Evolutionary conservation across 805 yeast species (phyloP).

Genomic region (Suhomyces xylopsoci): DNA sequence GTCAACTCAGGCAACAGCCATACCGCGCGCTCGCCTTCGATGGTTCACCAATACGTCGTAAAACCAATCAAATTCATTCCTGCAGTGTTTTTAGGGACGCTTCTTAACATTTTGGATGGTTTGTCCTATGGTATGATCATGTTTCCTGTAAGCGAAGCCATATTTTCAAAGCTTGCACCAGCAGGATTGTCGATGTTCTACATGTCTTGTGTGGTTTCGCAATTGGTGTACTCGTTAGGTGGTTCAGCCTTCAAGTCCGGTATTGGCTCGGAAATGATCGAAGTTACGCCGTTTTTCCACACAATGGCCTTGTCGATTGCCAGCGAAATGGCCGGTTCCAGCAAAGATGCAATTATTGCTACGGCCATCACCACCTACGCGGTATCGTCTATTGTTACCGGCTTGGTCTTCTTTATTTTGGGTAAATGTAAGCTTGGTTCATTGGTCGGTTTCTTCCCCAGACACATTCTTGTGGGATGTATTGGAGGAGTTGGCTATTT

Average conservation of each 20-base stretch:
- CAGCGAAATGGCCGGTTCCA: conserved; percentile 48
- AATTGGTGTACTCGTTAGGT: conserved; percentile 82
- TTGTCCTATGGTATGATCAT: conserved; percentile 96
- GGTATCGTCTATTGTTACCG: conserved; percentile 80
- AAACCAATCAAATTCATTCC: conserved; percentile 58
- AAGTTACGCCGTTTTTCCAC: conserved; percentile 97
- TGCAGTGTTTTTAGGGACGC: conserved; percentile 78
- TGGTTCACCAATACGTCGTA: conserved; percentile 6
- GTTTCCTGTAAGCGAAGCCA: conserved; percentile 83
- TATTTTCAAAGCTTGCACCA: conserved; percentile 77
- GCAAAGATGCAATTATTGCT: conserved; percentile 58
- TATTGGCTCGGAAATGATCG: conserved; percentile 98
- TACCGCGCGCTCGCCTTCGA: not conserved
- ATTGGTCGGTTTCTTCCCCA: conserved; percentile 90
- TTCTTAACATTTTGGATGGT: conserved; percentile 88
- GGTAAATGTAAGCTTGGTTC: conserved; percentile 83
- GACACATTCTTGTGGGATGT: conserved; percentile 94
- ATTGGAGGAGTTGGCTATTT: conserved; percentile 98
- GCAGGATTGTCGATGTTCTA: conserved; percentile 93
- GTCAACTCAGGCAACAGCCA: not conserved
- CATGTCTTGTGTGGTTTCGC: conserved; percentile 86
- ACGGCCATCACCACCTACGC: conserved; percentile 89
- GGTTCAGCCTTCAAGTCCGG: conserved; percentile 87
- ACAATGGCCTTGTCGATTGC: conserved; percentile 82
- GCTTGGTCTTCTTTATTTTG: conserved; percentile 68